Evolutionary conservation across 108 stramenopile genomes (phyloP), one percentile per base, ranked within the genome.

Genomic region (Pseudonitzschia multistriata): DNA sequence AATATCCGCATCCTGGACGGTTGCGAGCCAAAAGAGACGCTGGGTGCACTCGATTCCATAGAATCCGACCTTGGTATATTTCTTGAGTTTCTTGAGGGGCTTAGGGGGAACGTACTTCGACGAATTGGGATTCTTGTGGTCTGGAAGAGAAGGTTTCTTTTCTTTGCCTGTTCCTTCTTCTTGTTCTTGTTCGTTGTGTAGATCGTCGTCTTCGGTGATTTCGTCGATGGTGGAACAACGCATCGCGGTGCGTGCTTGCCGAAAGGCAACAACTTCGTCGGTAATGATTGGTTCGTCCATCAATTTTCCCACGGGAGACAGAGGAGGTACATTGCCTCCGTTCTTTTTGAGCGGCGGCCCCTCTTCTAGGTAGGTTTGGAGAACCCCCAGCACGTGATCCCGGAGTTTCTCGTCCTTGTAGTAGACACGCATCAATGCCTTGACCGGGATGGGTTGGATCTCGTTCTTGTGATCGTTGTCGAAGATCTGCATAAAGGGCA

Each of bases 401-500:
- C 88, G 65, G 4, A 81, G 77, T 45, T 76, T 68, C 48, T 74
- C 62, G 17, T 78, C 67, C 30, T 76, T 64, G 53, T 81, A 90
- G 64, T 83, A 90, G 48, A 90, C 74, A 11, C 84, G 72, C 36
- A 87, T 76, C 57, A 79, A 61, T 27, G 82, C 82, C 63, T 61
- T 64, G 0, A 55, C 60, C 3, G 82, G 45, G 15, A 83, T 63
- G 3, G 77, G 54, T 40, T 80, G 74, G 34, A 87, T 83, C 62
- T 79, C 68, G 13, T 53, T 61, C 66, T 87, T 87, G 62, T 90
- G 82, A 0, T 59, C 57, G 13, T 59, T 35, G 11, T 83, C 72
- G 37, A 79, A 74, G 40, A 90, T 86, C 64, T 90, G 89, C 39
- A 90, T 66, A 67, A 84, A 90, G 1, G 89, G 89, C 7, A 90